Evolutionary conservation across 2,329 filamentous ascomycete genomes (phyloP), one percentile per base, ranked within the genome.

Genomic region (Fusarium algeriense): DNA sequence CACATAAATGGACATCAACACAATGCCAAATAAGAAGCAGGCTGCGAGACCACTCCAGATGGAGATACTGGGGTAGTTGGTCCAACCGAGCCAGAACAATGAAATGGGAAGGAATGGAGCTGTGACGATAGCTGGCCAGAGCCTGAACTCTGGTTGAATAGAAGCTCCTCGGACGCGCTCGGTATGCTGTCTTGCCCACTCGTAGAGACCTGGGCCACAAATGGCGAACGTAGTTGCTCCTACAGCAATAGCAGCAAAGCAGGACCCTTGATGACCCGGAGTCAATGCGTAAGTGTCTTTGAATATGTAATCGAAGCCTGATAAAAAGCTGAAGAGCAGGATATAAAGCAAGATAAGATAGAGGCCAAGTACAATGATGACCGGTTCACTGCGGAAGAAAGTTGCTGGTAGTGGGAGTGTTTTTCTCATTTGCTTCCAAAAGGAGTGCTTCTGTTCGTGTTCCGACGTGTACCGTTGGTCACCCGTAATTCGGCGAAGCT

Each of bases 71-170:
- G 77, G 53, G 59, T 82, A 80, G 38, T 81, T 80, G 0, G 85
- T 88, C 87, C 87, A 89, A 1, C 83, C 87, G 78, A 90, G 86
- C 87, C 87, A 90, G 75, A 90, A 88, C 5, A 89, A 79, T 2
- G 80, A 81, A 34, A 88, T 78, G 0, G 87, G 86, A 2, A 90
- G 81, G 1, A 82, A 77, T 0, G 85, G 83, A 0, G 85, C 83
- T 3, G 83, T 83, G 7, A 87, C 78, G 77, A 89, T 88, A 5
- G 82, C 81, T 52, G 83, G 87, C 81, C 83, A 88, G 0, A 90
- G 78, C 9, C 87, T 81, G 41, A 86, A 85, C 62, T 90, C 88
- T 0, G 87, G 87, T 5, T 83, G 79, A 10, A 88, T 78, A 14
- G 77, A 72, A 8, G 74, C 69, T 3, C 82, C 79, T 10, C 82